These are phyloP conservation scores for Batkoa obscura DNA, from an alignment of 371 early-diverging fungal genomes.

Conservation along the genomic window DNA sequence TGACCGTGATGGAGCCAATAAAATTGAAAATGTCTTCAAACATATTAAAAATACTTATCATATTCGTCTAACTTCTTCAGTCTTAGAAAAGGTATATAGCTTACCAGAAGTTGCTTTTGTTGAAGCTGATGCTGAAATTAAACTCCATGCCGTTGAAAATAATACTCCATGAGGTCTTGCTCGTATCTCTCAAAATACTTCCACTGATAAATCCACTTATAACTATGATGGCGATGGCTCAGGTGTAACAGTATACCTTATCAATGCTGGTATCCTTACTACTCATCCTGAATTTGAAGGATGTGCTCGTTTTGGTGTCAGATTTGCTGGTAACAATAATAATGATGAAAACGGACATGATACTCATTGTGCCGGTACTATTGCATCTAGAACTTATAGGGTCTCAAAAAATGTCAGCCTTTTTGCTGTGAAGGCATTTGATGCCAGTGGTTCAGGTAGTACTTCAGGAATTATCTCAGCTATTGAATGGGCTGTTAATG, in stretches of 20 bases:
- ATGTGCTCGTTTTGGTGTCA: conserved; percentile 57
- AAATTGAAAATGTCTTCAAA: conserved; percentile 50
- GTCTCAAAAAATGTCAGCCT: conserved; percentile 73
- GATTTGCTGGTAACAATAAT: conserved; percentile 44
- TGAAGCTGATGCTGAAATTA: conserved; percentile 23
- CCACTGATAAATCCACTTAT: not conserved
- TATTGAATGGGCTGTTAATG: conserved; percentile 36
- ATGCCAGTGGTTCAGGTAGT: conserved; percentile 37
- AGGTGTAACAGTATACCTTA: conserved; percentile 39
- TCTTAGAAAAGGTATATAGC: conserved; percentile 19
- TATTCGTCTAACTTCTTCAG: conserved; percentile 63
- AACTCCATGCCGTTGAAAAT: conserved; percentile 12
- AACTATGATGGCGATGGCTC: conserved; percentile 25
- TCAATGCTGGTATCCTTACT: conserved; percentile 53
- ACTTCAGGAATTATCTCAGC: conserved; percentile 45
- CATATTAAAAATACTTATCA: conserved; percentile 45
- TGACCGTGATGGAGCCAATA: conserved; percentile 5
- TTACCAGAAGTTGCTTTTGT: conserved; percentile 27
- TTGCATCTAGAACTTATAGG: conserved; percentile 53
- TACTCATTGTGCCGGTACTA: conserved; percentile 65
- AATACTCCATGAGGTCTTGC: conserved; percentile 30
- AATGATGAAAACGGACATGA: conserved; percentile 24
- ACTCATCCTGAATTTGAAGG: conserved; percentile 63
- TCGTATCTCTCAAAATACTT: conserved; percentile 19
- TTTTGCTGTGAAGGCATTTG: conserved; percentile 70